Percentiles rank a stretch among this genome's conserved stretches.
These are phyloP conservation scores for Ilex aquifolium DNA, from an alignment of 257 asterid genomes.

Conservation along the genomic window DNA sequence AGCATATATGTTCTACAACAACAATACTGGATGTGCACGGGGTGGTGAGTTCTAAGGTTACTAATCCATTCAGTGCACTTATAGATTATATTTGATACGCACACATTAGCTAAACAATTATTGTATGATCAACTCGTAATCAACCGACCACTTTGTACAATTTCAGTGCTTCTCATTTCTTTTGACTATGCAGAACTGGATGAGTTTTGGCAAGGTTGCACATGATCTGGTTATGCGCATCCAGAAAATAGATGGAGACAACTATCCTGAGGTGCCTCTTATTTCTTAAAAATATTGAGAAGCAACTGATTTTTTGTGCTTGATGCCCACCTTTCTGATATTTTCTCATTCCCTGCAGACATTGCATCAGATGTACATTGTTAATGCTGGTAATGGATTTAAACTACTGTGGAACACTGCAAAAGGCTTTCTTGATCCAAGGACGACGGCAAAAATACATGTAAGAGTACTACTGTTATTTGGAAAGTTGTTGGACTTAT, in stretches of 20 bases:
- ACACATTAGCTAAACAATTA: too few relatives aligned
- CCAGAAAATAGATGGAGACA: slow-evolving; percentile 90
- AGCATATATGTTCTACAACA: slow-evolving; percentile 79
- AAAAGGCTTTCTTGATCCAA: slow-evolving; percentile 90
- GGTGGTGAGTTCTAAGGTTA: slow-evolving; percentile 53
- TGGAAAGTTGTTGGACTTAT: neutral
- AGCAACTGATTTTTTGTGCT: slow-evolving; percentile 9
- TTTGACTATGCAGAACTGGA: slow-evolving; percentile 63
- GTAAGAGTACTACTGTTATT: slow-evolving; percentile 22
- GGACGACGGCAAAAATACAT: slow-evolving; percentile 80
- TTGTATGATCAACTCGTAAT: too few relatives aligned
- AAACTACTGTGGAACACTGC: slow-evolving; percentile 72
- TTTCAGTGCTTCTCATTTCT: neutral
- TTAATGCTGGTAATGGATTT: slow-evolving; percentile 93
- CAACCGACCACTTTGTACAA: neutral
- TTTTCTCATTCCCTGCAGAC: slow-evolving; percentile 51
- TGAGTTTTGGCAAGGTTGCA: slow-evolving; percentile 91
- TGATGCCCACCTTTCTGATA: slow-evolving; percentile 18
- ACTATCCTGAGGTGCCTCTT: slow-evolving; percentile 90
- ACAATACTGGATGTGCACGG: slow-evolving; percentile 91
- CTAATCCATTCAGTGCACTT: slow-evolving; percentile 9
- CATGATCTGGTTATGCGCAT: slow-evolving; percentile 86
- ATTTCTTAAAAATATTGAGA: slow-evolving; percentile 13
- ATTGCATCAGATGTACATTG: slow-evolving; percentile 85
- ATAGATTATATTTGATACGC: neutral